Evolutionary conservation across 352 stramenopile species (phyloP).

Genomic region (Phytophthora citrophthora): DNA sequence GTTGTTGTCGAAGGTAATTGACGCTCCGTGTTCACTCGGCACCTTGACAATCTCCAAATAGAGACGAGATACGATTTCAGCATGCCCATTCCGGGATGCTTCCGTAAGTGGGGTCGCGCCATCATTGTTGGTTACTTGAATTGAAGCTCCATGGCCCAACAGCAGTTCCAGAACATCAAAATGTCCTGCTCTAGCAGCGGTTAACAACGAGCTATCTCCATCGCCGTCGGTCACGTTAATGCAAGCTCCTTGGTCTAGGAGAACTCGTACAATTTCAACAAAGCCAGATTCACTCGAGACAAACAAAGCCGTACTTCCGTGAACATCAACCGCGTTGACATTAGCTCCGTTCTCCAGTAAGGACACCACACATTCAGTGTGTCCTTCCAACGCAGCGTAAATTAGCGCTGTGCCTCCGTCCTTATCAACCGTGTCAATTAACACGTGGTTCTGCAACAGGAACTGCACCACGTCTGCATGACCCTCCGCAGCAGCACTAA

Average conservation of each 20-base stretch:
- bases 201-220: not conserved
- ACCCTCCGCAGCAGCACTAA: not conserved
- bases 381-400: not conserved
- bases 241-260: not conserved
- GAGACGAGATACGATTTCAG: slow-evolving; percentile 1
- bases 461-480: not conserved
- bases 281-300: too few species aligned
- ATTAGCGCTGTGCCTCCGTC: not conserved
- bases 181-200: not conserved
- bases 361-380: not conserved
- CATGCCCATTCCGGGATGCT: not conserved
- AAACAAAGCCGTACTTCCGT: too few species aligned
- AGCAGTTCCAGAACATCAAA: not conserved
- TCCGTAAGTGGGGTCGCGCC: slow-evolving; percentile 2
- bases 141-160: slow-evolving; percentile 1
- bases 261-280: not conserved
- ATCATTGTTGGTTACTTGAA: slow-evolving; percentile 3
- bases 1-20: not conserved
- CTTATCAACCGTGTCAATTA: not conserved
- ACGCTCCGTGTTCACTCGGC: not conserved
- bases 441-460: not conserved
- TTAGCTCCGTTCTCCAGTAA: not conserved
- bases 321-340: not conserved
- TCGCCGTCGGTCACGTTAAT: not conserved
- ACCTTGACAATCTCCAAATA: slow-evolving; percentile 1